Conservation (phyloP, 176 grass and related monocot species). For the Bolboschoenus planiculmis region DNA sequence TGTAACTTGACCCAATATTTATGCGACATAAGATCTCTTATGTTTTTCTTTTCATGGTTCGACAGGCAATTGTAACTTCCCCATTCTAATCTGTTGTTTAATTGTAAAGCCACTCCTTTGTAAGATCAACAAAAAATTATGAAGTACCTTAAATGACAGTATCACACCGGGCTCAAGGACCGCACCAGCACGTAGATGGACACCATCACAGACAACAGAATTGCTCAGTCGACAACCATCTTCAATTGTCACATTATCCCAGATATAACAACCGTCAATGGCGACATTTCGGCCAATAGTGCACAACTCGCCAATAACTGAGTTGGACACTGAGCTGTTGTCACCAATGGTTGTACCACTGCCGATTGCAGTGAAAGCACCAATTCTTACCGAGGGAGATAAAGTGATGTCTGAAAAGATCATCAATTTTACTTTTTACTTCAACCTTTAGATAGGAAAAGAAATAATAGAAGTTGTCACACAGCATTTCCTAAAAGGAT, state of each 20-base stretch:
- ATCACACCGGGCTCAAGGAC: slow-evolving; percentile 72
- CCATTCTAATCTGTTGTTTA: neutral
- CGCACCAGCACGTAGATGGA: slow-evolving; percentile 59
- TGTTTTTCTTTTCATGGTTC: neutral
- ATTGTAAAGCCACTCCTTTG: neutral
- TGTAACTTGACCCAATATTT: neutral
- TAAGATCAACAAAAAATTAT: slow-evolving; percentile 5
- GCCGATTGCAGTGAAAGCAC: slow-evolving; percentile 61
- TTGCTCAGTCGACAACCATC: slow-evolving; percentile 84
- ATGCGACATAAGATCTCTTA: neutral
- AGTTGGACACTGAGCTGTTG: slow-evolving; percentile 50
- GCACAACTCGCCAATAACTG: slow-evolving; percentile 68
- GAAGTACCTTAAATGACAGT: slow-evolving; percentile 88
- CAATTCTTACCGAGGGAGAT: slow-evolving; percentile 60
- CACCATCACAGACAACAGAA: slow-evolving; percentile 71
- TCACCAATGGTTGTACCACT: slow-evolving; percentile 70
- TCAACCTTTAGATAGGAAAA: neutral
- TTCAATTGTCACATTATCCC: slow-evolving; percentile 86
- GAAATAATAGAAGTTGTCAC: neutral
- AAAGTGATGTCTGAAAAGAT: slow-evolving; percentile 52
- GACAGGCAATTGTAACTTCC: neutral
- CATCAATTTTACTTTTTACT: neutral
- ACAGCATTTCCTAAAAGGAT: neutral
- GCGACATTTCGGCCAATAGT: slow-evolving; percentile 63
- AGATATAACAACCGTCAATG: slow-evolving; percentile 70